Base-by-base conservation (phyloP, 2,329 filamentous ascomycete genomes). In the Mollisiaceae sp. region DNA sequence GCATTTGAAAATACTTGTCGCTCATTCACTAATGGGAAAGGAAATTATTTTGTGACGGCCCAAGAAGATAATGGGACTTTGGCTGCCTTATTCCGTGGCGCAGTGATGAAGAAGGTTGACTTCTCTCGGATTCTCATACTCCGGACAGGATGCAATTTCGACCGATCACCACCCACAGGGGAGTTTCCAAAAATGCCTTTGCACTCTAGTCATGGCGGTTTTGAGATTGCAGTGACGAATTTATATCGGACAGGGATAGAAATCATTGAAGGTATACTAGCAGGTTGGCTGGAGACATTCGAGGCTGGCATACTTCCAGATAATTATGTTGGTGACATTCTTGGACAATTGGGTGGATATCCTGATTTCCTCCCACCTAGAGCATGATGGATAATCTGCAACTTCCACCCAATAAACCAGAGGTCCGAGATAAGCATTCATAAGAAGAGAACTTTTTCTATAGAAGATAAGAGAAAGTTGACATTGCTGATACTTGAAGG, bases 271-370 rank as follows among this genome's bases (percentile, higher is more conserved):
- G 89, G 65, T 32, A 89, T 92, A 63, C 65, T 91, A 35, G 64
- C 75, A 0, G 82, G 79, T 8, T 92, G 90, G 90, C 78, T 89
- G 54, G 74, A 74, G 15, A 86, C 79, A 0, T 92, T 87, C 71
- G 76, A 79, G 35, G 69, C 74, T 0, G 90, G 90, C 1, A 76
- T 92, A 45, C 73, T 78, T 65, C 78, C 88, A 0, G 77, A 75
- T 1, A 91, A 91, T 72, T 92, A 92, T 71, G 77, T 91, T 35
- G 89, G 89, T 11, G 88, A 91, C 72, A 87, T 91, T 61, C 88
- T 91, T 68, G 89, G 88, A n/a, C 45, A 24, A 14, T 39, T 24
- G 20, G 45, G 32, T 38, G 55, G 35, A 57, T 4, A 24, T 4
- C 50, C 50, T 11, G 50, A 54, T 27, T 50, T 50, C 20, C 9